These are phyloP conservation scores for Zoysia pacifica DNA, from an alignment of 176 grass and related monocot genomes.

Conservation along the genomic window DNA sequence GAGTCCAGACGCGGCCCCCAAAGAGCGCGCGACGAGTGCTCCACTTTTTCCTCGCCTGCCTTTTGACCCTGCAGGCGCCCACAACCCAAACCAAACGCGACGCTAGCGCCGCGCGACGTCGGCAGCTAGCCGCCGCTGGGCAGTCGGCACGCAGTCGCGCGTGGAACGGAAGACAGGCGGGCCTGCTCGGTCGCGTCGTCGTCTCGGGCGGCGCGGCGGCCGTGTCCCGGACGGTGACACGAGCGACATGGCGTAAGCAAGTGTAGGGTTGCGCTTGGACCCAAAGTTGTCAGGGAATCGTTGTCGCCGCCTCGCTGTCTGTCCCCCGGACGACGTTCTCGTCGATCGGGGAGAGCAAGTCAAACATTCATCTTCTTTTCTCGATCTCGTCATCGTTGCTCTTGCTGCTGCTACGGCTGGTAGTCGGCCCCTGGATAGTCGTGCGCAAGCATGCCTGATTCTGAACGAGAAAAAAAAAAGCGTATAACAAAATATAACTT, in stretches of 20 bases:
- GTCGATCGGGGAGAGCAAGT: not conserved
- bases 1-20: not conserved
- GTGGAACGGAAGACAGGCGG: constrained; percentile 1
- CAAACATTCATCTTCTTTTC: not conserved
- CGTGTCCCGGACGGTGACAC: constrained; percentile 24
- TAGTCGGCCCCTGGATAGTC: not conserved
- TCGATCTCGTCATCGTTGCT: not conserved
- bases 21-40: not conserved
- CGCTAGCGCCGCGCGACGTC: constrained; percentile 21
- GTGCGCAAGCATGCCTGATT: too few relatives aligned
- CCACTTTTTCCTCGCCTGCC: not conserved
- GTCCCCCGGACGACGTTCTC: not conserved
- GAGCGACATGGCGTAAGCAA: constrained; percentile 29
- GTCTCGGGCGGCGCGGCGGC: not conserved
- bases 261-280: constrained; percentile 18
- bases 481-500: too few relatives aligned
- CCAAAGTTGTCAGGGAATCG: constrained; percentile 20
- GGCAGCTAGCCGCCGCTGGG: not conserved
- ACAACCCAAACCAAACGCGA: not conserved
- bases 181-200: too few relatives aligned
- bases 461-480: too few relatives aligned
- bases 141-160: not conserved
- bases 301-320: not conserved
- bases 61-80: not conserved
- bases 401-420: not conserved